Conservation (phyloP, 495 filamentous ascomycete species). For the Neurospora sp. region DNA sequence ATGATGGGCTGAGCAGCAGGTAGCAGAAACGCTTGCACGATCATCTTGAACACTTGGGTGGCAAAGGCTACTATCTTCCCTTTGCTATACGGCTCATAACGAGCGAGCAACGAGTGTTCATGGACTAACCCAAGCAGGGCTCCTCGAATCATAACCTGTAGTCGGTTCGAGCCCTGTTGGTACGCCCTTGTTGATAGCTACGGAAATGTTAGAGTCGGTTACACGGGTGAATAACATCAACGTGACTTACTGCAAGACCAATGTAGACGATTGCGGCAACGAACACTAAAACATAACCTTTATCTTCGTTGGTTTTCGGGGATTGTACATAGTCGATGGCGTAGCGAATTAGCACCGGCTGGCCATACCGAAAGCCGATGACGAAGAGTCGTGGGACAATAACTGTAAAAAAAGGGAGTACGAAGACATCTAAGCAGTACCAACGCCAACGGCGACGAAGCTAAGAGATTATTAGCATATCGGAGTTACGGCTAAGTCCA, state of each 20-base stretch:
- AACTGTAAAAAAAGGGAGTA: too few species aligned
- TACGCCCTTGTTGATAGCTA: slow-evolving; percentile 44
- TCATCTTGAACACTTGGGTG: slow-evolving; percentile 17
- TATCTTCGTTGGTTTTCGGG: slow-evolving; percentile 16
- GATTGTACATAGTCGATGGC: slow-evolving; percentile 38
- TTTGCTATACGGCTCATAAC: slow-evolving; percentile 32
- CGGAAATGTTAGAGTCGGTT: background rate
- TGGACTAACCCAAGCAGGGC: slow-evolving; percentile 52
- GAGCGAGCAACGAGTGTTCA: slow-evolving; percentile 36
- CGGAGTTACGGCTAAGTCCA: too few species aligned
- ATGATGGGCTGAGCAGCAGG: slow-evolving; percentile 36
- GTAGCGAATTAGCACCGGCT: slow-evolving; percentile 50
- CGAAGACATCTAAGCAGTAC: too few species aligned
- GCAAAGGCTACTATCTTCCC: slow-evolving; percentile 32
- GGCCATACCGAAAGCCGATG: slow-evolving; percentile 41
- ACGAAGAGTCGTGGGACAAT: too few species aligned
- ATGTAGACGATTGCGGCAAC: slow-evolving; percentile 48
- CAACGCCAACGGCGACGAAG: too few species aligned
- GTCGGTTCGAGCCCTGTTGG: slow-evolving; percentile 45
- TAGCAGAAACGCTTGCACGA: slow-evolving; percentile 28
- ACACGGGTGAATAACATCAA: background rate
- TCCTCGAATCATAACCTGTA: slow-evolving; percentile 49
- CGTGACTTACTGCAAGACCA: slow-evolving; percentile 43
- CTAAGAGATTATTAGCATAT: too few species aligned
- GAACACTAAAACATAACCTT: slow-evolving; percentile 47